Conservation (phyloP, 495 filamentous ascomycete genomes). For the Halenospora varia region DNA sequence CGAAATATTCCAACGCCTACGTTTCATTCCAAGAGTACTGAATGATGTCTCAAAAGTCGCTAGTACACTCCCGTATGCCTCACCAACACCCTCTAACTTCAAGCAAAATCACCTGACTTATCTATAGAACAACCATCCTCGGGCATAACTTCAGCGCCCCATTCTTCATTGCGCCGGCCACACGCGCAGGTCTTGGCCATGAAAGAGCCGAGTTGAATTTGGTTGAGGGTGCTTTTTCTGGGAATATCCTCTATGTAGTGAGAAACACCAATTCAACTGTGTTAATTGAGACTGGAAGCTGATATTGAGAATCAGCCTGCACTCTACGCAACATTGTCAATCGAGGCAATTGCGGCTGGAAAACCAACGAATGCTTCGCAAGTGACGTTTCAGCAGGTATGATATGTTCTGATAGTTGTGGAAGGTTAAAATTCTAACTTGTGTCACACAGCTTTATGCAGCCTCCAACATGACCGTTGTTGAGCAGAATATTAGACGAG, state of each 20-base stretch:
- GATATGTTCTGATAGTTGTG: too few species aligned
- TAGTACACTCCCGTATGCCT: slow-evolving; percentile 13
- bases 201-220: slow-evolving; percentile 33
- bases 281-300: too few species aligned
- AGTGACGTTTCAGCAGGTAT: slow-evolving; percentile 36
- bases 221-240: slow-evolving; percentile 30
- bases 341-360: slow-evolving; percentile 33
- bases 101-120: neutral
- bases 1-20: slow-evolving; percentile 31
- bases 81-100: neutral
- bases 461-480: too few species aligned
- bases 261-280: too few species aligned
- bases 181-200: slow-evolving; percentile 33
- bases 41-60: slow-evolving; percentile 32
- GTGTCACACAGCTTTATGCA: slow-evolving; percentile 32
- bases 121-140: slow-evolving; percentile 30
- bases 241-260: slow-evolving; percentile 38
- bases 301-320: slow-evolving; percentile 26
- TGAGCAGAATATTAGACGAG: too few species aligned
- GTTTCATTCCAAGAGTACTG: slow-evolving; percentile 26
- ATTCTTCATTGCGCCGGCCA: slow-evolving; percentile 39
- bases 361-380: slow-evolving; percentile 23
- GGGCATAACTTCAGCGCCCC: slow-evolving; percentile 38
- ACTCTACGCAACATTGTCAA: slow-evolving; percentile 27
- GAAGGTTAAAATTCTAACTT: too few species aligned